Evolutionary conservation across 306 rosid genomes (phyloP), one percentile per base, ranked within the genome.

Genomic region (Cicer cuneatum): DNA sequence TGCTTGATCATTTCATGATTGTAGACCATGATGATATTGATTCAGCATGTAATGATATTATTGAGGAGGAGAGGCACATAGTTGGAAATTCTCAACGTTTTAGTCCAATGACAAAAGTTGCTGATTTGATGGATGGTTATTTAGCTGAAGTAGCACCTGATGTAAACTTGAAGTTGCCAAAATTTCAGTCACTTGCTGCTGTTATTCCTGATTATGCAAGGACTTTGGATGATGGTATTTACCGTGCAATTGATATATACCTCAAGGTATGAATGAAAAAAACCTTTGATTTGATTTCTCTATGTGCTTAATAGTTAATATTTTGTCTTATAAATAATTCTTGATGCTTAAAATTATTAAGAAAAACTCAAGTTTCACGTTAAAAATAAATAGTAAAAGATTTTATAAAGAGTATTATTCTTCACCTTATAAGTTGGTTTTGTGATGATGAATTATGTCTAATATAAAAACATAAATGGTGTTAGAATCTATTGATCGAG

Each of bases 131-230:
- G 56, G 98, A 93, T 80, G 81, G 84, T 37, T 93, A 87, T 82
- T 92, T 93, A 43, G 93, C 97, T 24, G 97, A 93, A 81, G 96
- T 93, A 42, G 93, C 96, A 69, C 87, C 98, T 66, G 98, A 93
- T 89, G 90, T 80, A 69, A 89, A 91, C 69, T 74, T 93, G 72
- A 93, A 89, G 83, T 16, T 83, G 6, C 70, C 79, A 10, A 91
- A 91, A 43, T 93, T 93, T 82, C 93, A 87, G 61, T 80, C 98
- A 39, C 83, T 93, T 54, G 96, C 96, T 58, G 82, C 93, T 71
- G 81, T 74, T 75, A 78, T 93, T 76, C 98, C 98, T 41, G 97
- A 93, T 37, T 76, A 75, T 73, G 97, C 91, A 3, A 86, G 98
- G 76, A 87, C 89, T 1, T 18, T 93, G 33, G 92, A 91, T 40